Evolutionary conservation across 768 basidiomycete species (phyloP).

Genomic region (Psilocybe cubensis): DNA sequence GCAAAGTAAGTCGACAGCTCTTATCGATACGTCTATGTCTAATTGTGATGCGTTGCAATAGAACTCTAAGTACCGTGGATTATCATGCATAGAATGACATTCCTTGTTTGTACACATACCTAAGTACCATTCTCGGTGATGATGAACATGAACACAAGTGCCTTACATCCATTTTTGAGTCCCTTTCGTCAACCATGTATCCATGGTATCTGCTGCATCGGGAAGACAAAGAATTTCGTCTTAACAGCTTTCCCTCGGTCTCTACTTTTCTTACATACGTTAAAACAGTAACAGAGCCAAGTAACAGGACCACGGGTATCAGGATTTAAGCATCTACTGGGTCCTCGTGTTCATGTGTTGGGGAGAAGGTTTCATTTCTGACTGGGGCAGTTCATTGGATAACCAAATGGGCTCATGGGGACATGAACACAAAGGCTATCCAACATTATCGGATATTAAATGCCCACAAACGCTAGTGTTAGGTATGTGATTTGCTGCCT

Average conservation of each 20-base stretch:
- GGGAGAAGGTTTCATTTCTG: neutral
- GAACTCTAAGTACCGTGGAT: conserved; percentile 19
- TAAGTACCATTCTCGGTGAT: conserved; percentile 13
- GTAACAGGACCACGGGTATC: neutral
- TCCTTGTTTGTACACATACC: conserved; percentile 16
- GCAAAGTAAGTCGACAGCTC: conserved; percentile 71
- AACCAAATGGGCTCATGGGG: neutral
- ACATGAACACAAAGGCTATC: neutral
- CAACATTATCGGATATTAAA: conserved; percentile 17
- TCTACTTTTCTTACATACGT: neutral
- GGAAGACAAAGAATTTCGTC: no score
- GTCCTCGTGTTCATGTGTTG: neutral
- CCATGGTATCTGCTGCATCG: no score
- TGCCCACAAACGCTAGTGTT: neutral
- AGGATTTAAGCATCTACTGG: neutral
- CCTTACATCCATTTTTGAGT: neutral
- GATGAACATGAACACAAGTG: conserved; percentile 1
- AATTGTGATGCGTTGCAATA: conserved; percentile 15
- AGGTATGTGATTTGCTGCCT: neutral
- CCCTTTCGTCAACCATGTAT: neutral
- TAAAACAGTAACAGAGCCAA: neutral
- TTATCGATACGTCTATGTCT: neutral
- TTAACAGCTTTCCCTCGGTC: no score
- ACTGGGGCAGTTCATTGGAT: neutral
- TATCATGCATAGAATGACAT: neutral